Evolutionary conservation across 352 stramenopile genomes (phyloP).

Genomic region (Globisporangium viniferum): DNA sequence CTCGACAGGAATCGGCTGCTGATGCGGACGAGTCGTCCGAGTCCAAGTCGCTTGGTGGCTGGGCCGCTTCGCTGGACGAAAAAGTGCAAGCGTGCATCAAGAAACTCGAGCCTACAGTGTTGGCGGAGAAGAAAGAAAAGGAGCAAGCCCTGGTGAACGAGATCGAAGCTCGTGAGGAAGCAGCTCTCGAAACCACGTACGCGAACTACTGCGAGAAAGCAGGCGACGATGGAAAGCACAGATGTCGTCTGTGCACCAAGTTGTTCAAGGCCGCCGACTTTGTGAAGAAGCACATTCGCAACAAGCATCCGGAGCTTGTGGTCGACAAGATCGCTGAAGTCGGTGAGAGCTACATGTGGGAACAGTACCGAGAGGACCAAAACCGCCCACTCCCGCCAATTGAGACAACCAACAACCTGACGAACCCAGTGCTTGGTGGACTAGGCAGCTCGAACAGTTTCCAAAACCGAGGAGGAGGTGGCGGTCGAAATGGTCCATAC

Average conservation of each 20-base stretch:
- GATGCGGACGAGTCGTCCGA: conserved; percentile 24
- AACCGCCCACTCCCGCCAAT: conserved; percentile 74
- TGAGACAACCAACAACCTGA: conserved; percentile 65
- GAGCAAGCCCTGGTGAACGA: conserved; percentile 65
- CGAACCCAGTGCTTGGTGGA: conserved; percentile 52
- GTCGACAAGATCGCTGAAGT: conserved; percentile 81
- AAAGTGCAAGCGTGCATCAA: conserved; percentile 71
- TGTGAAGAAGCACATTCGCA: conserved; percentile 88
- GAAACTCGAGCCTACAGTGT: conserved; percentile 43
- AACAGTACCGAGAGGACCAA: conserved; percentile 79
- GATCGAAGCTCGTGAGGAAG: conserved; percentile 72
- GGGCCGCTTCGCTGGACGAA: conserved; percentile 71
- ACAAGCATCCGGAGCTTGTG: conserved; percentile 82
- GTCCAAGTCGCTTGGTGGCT: conserved; percentile 58
- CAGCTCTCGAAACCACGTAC: conserved; percentile 70
- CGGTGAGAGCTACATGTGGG: conserved; percentile 86
- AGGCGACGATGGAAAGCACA: conserved; percentile 78
- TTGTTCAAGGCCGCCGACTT: conserved; percentile 87
- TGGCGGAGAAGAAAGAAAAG: conserved; percentile 50
- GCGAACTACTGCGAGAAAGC: conserved; percentile 82
- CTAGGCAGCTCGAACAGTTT: conserved; percentile 33
- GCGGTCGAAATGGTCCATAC: conserved; percentile 25
- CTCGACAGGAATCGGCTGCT: conserved; percentile 31
- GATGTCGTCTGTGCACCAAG: conserved; percentile 82
- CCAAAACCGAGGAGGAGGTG: conserved; percentile 28